phyloP scores from a whole-genome alignment of 352 stramenopile genomes.

The Phytophthora colocasiae region DNA sequence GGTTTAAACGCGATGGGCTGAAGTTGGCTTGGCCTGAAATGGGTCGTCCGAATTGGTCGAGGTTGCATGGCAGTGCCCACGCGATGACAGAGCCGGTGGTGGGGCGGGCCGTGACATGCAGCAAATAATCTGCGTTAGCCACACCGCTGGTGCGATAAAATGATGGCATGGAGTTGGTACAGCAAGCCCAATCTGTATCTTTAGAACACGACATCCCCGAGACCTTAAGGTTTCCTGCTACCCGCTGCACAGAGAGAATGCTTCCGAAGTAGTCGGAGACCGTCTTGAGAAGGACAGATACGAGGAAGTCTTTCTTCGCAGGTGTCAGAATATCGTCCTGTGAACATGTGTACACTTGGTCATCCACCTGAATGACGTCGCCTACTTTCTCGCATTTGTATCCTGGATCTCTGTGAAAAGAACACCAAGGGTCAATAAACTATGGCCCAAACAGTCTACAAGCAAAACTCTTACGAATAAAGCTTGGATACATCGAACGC shows the following conservation, averaged over 20 bases:
- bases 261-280: slow-evolving; percentile 68
- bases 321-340: slow-evolving; percentile 66
- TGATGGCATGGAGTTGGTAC: slow-evolving; percentile 49
- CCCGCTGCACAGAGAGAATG: slow-evolving; percentile 69
- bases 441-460: not conserved
- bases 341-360: slow-evolving; percentile 54
- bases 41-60: slow-evolving; percentile 78
- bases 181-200: slow-evolving; percentile 71
- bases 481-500: slow-evolving; percentile 83
- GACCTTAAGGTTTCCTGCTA: slow-evolving; percentile 74
- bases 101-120: slow-evolving; percentile 79
- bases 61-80: slow-evolving; percentile 83
- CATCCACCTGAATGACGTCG: slow-evolving; percentile 61
- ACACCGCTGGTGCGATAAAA: slow-evolving; percentile 61
- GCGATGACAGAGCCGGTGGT: slow-evolving; percentile 77
- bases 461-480: slow-evolving; percentile 40
- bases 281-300: slow-evolving; percentile 68
- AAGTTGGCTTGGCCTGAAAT: slow-evolving; percentile 89
- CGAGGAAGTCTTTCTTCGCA: slow-evolving; percentile 74
- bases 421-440: not conserved
- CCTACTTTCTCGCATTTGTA: slow-evolving; percentile 63
- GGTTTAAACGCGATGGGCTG: slow-evolving; percentile 64
- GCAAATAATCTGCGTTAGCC: slow-evolving; percentile 73
- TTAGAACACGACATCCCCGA: slow-evolving; percentile 55
- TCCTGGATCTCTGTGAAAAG: slow-evolving; percentile 52